Evolutionary conservation across 345 rosid genomes (phyloP), one percentile per base, ranked within the genome.

Genomic region (Salix viminalis): DNA sequence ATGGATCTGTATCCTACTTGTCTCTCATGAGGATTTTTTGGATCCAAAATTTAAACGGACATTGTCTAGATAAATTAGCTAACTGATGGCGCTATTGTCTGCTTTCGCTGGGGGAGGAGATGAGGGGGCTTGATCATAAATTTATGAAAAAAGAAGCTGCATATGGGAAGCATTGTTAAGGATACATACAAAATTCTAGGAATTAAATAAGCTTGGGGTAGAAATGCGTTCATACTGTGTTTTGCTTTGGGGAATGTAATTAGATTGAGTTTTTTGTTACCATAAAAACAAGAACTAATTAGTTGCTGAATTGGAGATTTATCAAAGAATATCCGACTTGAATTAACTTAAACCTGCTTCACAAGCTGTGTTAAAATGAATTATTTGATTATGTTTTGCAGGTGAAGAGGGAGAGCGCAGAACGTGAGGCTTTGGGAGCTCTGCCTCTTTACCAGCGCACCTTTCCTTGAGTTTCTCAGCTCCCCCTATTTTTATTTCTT

Each of bases 351-450:
- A 52, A 54, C n/a, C 16, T 67, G 30, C 28, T 39, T 28, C 21
- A 36, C 42, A 44, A 61, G 19, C 16, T 56, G 28, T 69, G 46
- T 32, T 73, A 46, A 65, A 36, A 24, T 39, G 8, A 58, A 1
- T 16, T 42, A 39, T 23, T 66, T 44, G 56, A 7, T 28, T 34
- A 54, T 75, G 34, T 78, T 52, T 72, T 84, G 85, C 84, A 93
- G 99, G 99, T 93, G 76, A 85, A 92, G 86, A 90, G 76, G 83
- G 99, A 96, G 86, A 85, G 79, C 0, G 90, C 86, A 61, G 99
- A 93, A 78, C 95, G 97, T 28, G 95, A 91, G 77, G 92, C 97
- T 71, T 84, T 96, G 86, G 99, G 94, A 76, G 99, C 99, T 74
- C 80, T 92, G 85, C 99, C 98, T 60, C 88, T 94, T 71, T 94